A percentile compares a stretch with the other conserved stretches of the same genome.
Conservation (phyloP, 2,329 filamentous ascomycete genomes). For the Triangularia verruculosa region DNA sequence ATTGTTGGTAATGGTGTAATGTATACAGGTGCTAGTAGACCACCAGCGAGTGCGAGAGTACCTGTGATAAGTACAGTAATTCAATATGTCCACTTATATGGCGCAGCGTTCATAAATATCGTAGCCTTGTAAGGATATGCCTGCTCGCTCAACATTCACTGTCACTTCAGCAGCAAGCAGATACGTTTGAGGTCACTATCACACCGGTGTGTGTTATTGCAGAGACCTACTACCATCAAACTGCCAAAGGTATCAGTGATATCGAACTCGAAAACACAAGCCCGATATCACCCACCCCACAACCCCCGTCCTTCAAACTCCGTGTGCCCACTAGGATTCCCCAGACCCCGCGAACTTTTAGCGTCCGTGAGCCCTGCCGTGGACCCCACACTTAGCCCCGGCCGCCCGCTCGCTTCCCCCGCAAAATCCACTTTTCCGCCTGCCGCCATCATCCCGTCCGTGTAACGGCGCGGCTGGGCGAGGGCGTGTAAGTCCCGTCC, state of each 20-base stretch:
- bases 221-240: neutral
- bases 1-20: too few relatives aligned
- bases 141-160: neutral
- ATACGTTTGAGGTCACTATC: neutral
- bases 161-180: too few relatives aligned
- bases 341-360: neutral
- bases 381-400: neutral
- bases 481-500: neutral
- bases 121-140: neutral
- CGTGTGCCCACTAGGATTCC: neutral
- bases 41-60: neutral
- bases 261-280: neutral
- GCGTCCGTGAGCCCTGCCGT: neutral
- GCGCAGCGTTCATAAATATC: too few relatives aligned
- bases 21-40: too few relatives aligned
- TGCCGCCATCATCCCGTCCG: neutral
- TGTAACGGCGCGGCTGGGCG: neutral
- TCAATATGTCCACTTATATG: too few relatives aligned
- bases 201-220: neutral
- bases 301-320: neutral
- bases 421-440: neutral
- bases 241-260: neutral
- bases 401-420: neutral
- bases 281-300: neutral
- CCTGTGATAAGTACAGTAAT: neutral